These are phyloP conservation scores for Tulasnella sp. DNA, from an alignment of 768 basidiomycete genomes.

Conservation along the genomic window DNA sequence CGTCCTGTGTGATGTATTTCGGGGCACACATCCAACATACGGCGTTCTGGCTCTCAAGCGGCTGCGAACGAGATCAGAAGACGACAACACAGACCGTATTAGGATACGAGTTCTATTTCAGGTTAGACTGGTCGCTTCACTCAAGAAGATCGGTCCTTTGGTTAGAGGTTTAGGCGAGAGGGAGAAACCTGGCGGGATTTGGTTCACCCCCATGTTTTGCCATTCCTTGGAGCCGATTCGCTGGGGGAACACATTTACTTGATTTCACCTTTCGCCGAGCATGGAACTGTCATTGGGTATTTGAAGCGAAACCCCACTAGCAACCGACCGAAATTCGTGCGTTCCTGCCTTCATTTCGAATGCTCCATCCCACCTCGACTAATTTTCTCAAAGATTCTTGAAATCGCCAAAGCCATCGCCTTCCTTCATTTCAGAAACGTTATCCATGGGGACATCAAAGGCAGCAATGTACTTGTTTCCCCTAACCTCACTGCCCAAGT, in stretches of 20 bases:
- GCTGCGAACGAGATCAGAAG: neutral
- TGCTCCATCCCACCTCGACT: neutral
- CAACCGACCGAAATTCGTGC: neutral
- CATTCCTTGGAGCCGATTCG: neutral
- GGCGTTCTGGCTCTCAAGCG: neutral
- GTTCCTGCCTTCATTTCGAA: neutral
- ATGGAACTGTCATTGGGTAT: neutral
- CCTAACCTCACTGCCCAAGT: neutral
- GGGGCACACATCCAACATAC: neutral
- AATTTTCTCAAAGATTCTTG: neutral
- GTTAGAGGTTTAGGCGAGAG: neutral
- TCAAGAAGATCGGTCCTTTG: neutral
- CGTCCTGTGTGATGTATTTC: neutral
- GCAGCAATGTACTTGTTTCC: neutral
- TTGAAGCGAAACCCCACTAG: neutral
- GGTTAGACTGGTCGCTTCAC: neutral
- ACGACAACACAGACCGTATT: neutral
- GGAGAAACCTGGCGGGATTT: neutral
- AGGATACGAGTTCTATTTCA: neutral
- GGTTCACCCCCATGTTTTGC: neutral
- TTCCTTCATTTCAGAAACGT: neutral
- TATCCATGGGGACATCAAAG: conserved; percentile 8
- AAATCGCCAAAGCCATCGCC: neutral
- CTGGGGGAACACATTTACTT: neutral
- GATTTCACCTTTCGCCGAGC: neutral